Conservation (phyloP, 179 eudicot species). For the Pouteria campechiana region DNA sequence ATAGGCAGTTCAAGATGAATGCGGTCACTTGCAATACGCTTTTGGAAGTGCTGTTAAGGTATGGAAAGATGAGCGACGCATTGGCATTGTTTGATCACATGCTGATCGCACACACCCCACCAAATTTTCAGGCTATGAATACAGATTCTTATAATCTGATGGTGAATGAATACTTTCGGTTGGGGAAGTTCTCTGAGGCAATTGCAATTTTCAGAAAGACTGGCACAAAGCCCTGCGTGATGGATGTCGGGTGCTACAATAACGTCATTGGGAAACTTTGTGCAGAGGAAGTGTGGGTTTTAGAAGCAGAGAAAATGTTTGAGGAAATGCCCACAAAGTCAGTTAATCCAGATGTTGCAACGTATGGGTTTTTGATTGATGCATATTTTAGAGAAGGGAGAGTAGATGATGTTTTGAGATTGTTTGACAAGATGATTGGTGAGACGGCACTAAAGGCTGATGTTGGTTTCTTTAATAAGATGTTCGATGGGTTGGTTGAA, state of each 20-base stretch:
- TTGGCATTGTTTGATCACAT: conserved; percentile 63
- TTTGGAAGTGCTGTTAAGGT: conserved; percentile 50
- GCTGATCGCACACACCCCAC: conserved; percentile 83
- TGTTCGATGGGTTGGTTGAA: conserved; percentile 53
- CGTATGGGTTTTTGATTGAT: conserved; percentile 65
- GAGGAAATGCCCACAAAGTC: conserved; percentile 60
- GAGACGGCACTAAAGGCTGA: conserved; percentile 71
- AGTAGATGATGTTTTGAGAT: conserved; percentile 52
- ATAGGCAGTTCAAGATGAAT: conserved; percentile 59
- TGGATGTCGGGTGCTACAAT: conserved; percentile 86
- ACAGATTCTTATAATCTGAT: conserved; percentile 66
- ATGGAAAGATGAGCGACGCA: conserved; percentile 62
- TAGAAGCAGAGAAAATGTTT: conserved; percentile 70
- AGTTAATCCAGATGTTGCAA: conserved; percentile 65
- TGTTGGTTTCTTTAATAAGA: conserved; percentile 57
- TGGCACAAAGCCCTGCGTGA: conserved; percentile 77
- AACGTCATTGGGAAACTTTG: conserved; percentile 59
- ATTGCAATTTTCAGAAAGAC: conserved; percentile 55
- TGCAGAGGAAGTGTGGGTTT: conserved; percentile 61
- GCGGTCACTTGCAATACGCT: conserved; percentile 84
- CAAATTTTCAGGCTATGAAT: conserved; percentile 80
- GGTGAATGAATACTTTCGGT: conserved; percentile 72
- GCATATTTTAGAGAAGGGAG: conserved; percentile 55
- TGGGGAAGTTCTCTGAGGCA: conserved; percentile 59
- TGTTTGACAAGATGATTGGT: conserved; percentile 61